Percentiles rank a stretch among this genome's conserved stretches.
Conservation (phyloP, 129 eudicot genomes). For the Rutidosis leptorrhynchoides region DNA sequence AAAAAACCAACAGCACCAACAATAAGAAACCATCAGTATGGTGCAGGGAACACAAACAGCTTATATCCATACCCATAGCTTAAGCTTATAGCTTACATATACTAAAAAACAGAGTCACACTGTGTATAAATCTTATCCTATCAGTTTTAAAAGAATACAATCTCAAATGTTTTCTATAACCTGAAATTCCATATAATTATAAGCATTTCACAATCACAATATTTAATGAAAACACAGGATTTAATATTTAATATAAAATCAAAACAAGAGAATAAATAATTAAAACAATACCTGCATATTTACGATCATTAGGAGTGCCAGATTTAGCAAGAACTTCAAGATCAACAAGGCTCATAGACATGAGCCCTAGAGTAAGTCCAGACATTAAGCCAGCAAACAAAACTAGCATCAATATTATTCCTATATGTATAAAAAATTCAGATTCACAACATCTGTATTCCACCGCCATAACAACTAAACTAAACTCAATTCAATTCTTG, state of each 20-base stretch:
- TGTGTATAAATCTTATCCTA: too few species aligned
- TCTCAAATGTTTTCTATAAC: too few species aligned
- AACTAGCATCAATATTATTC: conserved; percentile 53
- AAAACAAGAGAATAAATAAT: neutral
- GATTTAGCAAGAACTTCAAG: conserved; percentile 95
- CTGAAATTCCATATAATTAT: too few species aligned
- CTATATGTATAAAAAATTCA: conserved; percentile 50
- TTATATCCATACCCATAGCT: too few species aligned
- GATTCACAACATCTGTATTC: conserved; percentile 58
- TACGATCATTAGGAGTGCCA: conserved; percentile 76
- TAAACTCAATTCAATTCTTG: neutral
- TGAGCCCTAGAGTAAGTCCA: conserved; percentile 92
- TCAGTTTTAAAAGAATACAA: too few species aligned
- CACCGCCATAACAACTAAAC: conserved; percentile 46
- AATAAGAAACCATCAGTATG: too few species aligned
- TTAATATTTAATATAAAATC: neutral
- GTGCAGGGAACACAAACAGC: too few species aligned
- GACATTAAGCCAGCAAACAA: conserved; percentile 91
- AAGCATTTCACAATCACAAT: too few species aligned
- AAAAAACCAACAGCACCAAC: too few species aligned
- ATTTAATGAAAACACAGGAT: too few species aligned
- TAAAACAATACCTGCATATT: conserved; percentile 53
- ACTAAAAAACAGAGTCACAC: too few species aligned
- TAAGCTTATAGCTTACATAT: too few species aligned
- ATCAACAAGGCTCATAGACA: conserved; percentile 97